phyloP scores from a whole-genome alignment of 2,329 filamentous ascomycete species.

The Myriosclerotinia scirpicola region DNA sequence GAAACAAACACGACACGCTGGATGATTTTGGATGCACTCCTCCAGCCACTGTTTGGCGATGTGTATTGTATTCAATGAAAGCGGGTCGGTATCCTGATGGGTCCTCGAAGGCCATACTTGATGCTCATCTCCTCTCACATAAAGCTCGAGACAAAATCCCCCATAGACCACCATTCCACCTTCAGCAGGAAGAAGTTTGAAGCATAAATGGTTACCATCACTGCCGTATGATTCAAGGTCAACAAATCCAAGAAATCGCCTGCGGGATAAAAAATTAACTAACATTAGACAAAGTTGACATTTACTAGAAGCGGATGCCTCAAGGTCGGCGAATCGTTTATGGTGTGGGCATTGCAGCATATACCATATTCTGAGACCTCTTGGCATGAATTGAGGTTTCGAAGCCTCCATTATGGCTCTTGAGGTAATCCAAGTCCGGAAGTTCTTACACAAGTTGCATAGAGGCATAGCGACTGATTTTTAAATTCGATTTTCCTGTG shows the following conservation, averaged over 20 bases:
- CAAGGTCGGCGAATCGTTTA: background rate
- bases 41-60: background rate
- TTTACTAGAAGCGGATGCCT: background rate
- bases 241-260: background rate
- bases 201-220: background rate
- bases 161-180: slow-evolving; percentile 2
- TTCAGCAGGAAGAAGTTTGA: background rate
- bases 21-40: background rate
- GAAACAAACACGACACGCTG: background rate
- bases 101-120: background rate
- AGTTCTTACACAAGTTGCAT: background rate
- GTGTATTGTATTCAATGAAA: background rate
- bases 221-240: background rate
- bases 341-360: background rate
- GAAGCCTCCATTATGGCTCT: background rate
- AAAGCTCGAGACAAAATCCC: background rate
- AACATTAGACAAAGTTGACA: background rate
- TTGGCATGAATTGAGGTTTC: background rate
- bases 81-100: background rate
- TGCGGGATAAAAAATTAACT: background rate
- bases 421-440: background rate
- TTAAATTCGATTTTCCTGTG: too few relatives aligned
- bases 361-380: background rate
- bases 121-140: background rate
- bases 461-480: background rate